Percentiles rank a stretch among this genome's conserved stretches.
Evolutionary conservation across 352 stramenopile species (phyloP).

Genomic region (Halophytophthora polymorphica): DNA sequence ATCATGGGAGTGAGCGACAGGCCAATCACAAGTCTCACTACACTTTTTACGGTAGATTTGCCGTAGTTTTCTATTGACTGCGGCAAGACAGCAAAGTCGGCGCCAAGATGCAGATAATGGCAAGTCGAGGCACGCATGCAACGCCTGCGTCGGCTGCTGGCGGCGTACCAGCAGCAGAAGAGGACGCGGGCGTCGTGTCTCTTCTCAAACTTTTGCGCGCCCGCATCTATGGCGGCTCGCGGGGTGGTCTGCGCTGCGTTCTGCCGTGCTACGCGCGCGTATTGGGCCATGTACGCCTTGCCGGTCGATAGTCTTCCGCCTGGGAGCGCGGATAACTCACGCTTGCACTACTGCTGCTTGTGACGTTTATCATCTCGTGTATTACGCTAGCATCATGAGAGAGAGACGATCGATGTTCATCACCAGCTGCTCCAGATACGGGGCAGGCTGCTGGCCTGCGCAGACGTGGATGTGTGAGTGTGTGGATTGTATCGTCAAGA

Average conservation of each 20-base stretch:
- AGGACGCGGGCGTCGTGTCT: conserved; percentile 25
- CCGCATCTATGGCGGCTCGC: conserved; percentile 16
- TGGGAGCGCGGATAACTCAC: neutral
- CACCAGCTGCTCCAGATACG: conserved; percentile 27
- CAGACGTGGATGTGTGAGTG: conserved; percentile 23
- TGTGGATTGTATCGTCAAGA: neutral
- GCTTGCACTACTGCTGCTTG: neutral
- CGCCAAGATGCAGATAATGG: too few species aligned
- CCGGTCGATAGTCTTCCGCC: neutral
- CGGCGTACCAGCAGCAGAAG: neutral
- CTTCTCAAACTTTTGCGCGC: conserved; percentile 42
- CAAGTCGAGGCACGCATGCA: too few species aligned
- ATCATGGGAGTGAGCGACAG: too few species aligned
- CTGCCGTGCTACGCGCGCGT: conserved; percentile 46
- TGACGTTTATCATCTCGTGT: neutral
- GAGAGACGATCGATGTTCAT: conserved; percentile 10
- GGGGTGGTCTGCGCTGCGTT: conserved; percentile 30
- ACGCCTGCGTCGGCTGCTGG: too few species aligned
- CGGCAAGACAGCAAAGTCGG: too few species aligned
- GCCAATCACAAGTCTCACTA: too few species aligned
- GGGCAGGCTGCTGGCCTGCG: conserved; percentile 12
- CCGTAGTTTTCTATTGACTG: too few species aligned
- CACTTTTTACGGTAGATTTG: too few species aligned
- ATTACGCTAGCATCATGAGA: conserved; percentile 7
- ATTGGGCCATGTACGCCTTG: conserved; percentile 37